Evolutionary conservation across 192 early-diverging fungal species (phyloP).

Genomic region (Geranomyces variabilis): DNA sequence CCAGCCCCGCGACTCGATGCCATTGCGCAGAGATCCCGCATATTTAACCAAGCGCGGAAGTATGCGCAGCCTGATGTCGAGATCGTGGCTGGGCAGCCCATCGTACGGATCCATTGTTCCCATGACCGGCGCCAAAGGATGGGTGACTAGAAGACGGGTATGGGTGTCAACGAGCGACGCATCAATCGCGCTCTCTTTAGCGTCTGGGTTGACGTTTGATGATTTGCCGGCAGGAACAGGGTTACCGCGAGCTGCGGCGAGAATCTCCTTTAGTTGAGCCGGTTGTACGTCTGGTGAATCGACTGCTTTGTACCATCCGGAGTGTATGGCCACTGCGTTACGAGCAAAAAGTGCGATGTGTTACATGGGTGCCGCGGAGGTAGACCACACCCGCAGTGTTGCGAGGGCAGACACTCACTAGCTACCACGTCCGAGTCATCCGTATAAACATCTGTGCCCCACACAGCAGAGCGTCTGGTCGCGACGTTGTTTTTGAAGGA

Average conservation of each 20-base stretch:
- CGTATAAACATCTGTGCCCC: slow-evolving; percentile 85
- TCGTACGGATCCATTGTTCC: slow-evolving; percentile 41
- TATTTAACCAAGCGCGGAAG: slow-evolving; percentile 73
- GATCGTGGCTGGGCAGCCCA: slow-evolving; percentile 60
- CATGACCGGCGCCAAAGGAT: slow-evolving; percentile 26
- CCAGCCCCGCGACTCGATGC: slow-evolving; percentile 67
- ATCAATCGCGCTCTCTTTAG: neutral
- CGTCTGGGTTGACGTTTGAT: neutral
- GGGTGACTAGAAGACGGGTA: neutral
- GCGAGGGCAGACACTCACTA: slow-evolving; percentile 54
- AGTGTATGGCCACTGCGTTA: slow-evolving; percentile 61
- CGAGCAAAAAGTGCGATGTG: too few relatives aligned
- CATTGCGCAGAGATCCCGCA: slow-evolving; percentile 61
- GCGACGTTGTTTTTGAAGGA: slow-evolving; percentile 63
- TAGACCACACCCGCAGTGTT: neutral
- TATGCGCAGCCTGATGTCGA: slow-evolving; percentile 69
- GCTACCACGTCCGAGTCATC: slow-evolving; percentile 86
- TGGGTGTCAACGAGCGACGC: neutral
- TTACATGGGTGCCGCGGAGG: too few relatives aligned
- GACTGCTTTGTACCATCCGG: slow-evolving; percentile 57
- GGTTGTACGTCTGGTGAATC: slow-evolving; percentile 38
- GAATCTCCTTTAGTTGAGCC: neutral
- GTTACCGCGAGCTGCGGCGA: neutral
- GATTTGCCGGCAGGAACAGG: neutral
- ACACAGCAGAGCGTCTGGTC: slow-evolving; percentile 66